Conservation (phyloP, 257 asterid genomes). For the Cordia subcordata region DNA sequence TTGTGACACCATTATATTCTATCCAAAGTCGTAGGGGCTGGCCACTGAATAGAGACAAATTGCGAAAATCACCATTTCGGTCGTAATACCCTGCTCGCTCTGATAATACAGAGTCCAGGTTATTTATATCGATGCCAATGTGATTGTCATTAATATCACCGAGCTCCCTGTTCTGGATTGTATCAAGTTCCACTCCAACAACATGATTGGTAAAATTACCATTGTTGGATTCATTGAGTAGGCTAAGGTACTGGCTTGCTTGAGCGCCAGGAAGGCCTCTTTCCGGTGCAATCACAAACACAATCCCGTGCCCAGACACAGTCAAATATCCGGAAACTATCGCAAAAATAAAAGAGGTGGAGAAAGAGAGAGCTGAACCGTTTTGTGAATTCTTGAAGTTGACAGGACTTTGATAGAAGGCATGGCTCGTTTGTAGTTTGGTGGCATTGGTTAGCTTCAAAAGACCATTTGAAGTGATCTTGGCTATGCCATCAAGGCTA, state of each 20-base stretch:
- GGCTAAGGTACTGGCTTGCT: conserved; percentile 9
- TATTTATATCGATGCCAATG: conserved; percentile 16
- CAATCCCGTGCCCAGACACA: conserved; percentile 6
- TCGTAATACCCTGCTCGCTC: conserved; percentile 11
- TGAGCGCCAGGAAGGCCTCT: conserved; percentile 11
- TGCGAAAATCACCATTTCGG: not conserved
- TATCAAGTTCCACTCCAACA: conserved; percentile 25
- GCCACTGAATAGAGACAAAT: conserved; percentile 4
- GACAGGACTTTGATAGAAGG: conserved; percentile 13
- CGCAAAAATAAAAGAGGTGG: conserved; percentile 24
- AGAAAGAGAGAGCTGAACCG: conserved; percentile 19
- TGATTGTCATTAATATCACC: conserved; percentile 23
- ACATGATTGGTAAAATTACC: conserved; percentile 13
- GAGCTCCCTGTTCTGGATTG: conserved; percentile 1
- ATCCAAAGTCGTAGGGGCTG: conserved; percentile 15
- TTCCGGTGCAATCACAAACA: conserved; percentile 11
- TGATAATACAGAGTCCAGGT: not conserved
- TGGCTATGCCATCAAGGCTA: conserved; percentile 19
- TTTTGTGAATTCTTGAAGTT: conserved; percentile 6
- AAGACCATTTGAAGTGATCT: conserved; percentile 14
- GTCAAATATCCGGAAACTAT: conserved; percentile 10
- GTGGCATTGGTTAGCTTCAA: conserved; percentile 16
- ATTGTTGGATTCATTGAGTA: conserved; percentile 6
- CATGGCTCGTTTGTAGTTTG: conserved; percentile 2
- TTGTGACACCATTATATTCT: conserved; percentile 3